Evolutionary conservation across 345 rosid species (phyloP).

Genomic region (Salix koriyanagi): DNA sequence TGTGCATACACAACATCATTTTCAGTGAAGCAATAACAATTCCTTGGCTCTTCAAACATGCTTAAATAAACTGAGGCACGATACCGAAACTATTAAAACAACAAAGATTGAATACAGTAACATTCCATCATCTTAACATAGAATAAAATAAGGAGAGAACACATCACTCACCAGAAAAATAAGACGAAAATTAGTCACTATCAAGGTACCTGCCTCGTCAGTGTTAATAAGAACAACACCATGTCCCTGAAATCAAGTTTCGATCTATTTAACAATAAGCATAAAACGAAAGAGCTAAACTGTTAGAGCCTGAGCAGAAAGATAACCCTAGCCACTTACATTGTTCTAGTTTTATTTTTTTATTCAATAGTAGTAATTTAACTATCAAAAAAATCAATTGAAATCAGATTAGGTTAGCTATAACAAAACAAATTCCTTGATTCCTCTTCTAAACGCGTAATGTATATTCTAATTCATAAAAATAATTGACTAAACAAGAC

Average conservation of each 20-base stretch:
- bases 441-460: neutral
- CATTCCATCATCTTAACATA: neutral
- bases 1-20: neutral
- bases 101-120: neutral
- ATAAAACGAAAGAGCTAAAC: neutral
- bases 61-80: neutral
- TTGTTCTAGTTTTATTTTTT: neutral
- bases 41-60: neutral
- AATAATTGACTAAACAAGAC: neutral
- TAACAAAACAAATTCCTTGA: neutral
- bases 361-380: neutral
- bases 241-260: slow-evolving; percentile 48
- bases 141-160: neutral
- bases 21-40: neutral
- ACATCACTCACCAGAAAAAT: slow-evolving; percentile 71
- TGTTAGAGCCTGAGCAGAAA: neutral
- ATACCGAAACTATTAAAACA: neutral
- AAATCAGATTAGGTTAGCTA: neutral
- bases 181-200: slow-evolving; percentile 88
- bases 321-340: neutral
- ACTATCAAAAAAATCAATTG: neutral
- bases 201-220: slow-evolving; percentile 73
- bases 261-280: neutral
- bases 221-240: slow-evolving; percentile 89
- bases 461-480: neutral